Evolutionary conservation across 176 grass and related monocot species (phyloP).

Genomic region (Zoysia pacifica): DNA sequence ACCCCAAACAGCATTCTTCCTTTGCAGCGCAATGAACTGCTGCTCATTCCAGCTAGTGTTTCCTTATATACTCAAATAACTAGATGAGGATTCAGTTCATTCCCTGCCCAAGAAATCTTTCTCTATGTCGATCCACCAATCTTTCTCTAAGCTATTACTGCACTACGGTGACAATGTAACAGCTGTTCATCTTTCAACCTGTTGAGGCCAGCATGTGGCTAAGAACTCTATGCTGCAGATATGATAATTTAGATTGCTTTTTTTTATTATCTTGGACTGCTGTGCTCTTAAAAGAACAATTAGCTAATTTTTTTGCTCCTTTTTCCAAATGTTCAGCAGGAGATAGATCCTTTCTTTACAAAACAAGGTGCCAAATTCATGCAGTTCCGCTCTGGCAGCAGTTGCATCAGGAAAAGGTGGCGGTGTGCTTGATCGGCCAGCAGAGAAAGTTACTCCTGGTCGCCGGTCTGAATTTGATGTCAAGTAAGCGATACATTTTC

Average conservation of each 20-base stretch:
- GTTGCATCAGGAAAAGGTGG: constrained; percentile 85
- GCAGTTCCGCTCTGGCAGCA: constrained; percentile 54
- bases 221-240: constrained; percentile 5
- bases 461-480: constrained; percentile 87
- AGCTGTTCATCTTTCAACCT: neutral
- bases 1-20: neutral
- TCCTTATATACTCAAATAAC: neutral
- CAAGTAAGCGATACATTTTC: constrained; percentile 50
- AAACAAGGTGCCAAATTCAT: constrained; percentile 44
- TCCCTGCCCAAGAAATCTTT: neutral
- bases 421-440: constrained; percentile 83
- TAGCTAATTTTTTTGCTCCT: neutral
- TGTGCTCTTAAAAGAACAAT: neutral
- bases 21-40: neutral
- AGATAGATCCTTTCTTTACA: constrained; percentile 55
- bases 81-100: neutral
- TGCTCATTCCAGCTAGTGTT: neutral
- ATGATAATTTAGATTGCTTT: constrained; percentile 24
- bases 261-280: neutral
- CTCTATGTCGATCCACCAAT: neutral
- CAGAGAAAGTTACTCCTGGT: constrained; percentile 79
- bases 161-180: neutral
- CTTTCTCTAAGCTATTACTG: neutral
- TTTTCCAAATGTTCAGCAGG: constrained; percentile 52
- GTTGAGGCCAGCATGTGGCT: neutral